phyloP scores from a whole-genome alignment of 257 asterid species.

The Solanum chiquidenum region DNA sequence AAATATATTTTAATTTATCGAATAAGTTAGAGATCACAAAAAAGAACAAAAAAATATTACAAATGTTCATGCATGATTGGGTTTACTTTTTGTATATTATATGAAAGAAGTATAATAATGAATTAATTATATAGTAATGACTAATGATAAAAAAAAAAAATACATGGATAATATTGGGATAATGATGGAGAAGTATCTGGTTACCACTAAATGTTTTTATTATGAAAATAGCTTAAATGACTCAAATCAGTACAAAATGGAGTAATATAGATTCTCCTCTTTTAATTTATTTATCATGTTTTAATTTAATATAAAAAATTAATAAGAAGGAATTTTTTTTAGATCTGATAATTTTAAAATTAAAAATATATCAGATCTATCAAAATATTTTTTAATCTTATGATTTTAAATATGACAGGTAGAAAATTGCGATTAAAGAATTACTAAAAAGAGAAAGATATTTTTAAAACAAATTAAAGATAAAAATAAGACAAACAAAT shows the following conservation, averaged over 20 bases:
- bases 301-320: too few species aligned
- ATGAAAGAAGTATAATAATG: not conserved
- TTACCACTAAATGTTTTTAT: not conserved
- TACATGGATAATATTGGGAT: not conserved
- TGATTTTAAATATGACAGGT: too few species aligned
- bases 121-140: not conserved
- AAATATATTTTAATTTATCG: not conserved
- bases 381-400: too few species aligned
- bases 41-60: not conserved
- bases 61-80: not conserved
- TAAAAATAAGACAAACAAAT: too few species aligned
- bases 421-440: too few species aligned
- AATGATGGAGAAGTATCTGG: not conserved
- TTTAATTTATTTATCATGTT: too few species aligned
- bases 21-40: not conserved
- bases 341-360: too few species aligned
- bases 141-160: not conserved
- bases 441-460: too few species aligned
- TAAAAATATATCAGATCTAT: too few species aligned
- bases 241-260: not conserved
- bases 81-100: too few species aligned
- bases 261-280: not conserved
- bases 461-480: too few species aligned
- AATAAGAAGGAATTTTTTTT: too few species aligned
- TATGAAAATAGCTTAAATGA: not conserved